Evolutionary conservation across 2,329 filamentous ascomycete genomes (phyloP).

Genomic region (Tolypocladium endophyticum): DNA sequence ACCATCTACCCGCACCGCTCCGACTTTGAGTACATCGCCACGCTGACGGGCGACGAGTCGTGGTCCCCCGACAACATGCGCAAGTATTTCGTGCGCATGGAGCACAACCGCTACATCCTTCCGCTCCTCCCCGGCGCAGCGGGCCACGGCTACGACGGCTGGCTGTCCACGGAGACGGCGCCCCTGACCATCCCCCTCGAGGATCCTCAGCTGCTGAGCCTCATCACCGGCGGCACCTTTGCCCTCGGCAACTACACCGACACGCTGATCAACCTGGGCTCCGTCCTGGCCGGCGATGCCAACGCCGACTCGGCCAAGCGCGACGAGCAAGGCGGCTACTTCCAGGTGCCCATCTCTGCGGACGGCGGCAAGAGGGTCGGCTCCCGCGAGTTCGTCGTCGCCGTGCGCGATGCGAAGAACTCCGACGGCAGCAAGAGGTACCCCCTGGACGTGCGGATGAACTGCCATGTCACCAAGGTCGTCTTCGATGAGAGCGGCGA

Average conservation of each 20-base stretch:
- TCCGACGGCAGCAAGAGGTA: slow-evolving; percentile 3
- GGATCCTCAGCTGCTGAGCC: slow-evolving; percentile 38
- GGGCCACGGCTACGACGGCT: slow-evolving; percentile 49
- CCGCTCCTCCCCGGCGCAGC: slow-evolving; percentile 7
- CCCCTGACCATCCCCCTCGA: slow-evolving; percentile 38
- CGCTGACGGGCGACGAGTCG: slow-evolving; percentile 47
- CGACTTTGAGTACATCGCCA: slow-evolving; percentile 48
- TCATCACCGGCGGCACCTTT: slow-evolving; percentile 11
- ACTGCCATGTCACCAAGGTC: slow-evolving; percentile 23
- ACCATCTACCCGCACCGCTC: slow-evolving; percentile 46
- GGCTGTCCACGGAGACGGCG: slow-evolving; percentile 40
- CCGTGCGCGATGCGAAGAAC: slow-evolving; percentile 14
- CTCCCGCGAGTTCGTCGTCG: slow-evolving; percentile 37
- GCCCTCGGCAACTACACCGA: slow-evolving; percentile 18
- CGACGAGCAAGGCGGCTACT: slow-evolving; percentile 33
- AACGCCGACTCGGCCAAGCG: slow-evolving; percentile 34
- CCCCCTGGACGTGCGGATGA: slow-evolving; percentile 10
- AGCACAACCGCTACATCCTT: slow-evolving; percentile 38
- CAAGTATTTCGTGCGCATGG: slow-evolving; percentile 44
- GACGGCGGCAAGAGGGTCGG: slow-evolving; percentile 30
- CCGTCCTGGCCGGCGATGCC: slow-evolving; percentile 35
- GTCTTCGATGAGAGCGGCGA: slow-evolving; percentile 17
- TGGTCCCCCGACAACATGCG: slow-evolving; percentile 52
- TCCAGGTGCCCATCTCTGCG: slow-evolving; percentile 34
- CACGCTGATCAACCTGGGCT: slow-evolving; percentile 16